These are phyloP conservation scores for Rubus idaeus DNA, from an alignment of 306 rosid species.

Conservation along the genomic window DNA sequence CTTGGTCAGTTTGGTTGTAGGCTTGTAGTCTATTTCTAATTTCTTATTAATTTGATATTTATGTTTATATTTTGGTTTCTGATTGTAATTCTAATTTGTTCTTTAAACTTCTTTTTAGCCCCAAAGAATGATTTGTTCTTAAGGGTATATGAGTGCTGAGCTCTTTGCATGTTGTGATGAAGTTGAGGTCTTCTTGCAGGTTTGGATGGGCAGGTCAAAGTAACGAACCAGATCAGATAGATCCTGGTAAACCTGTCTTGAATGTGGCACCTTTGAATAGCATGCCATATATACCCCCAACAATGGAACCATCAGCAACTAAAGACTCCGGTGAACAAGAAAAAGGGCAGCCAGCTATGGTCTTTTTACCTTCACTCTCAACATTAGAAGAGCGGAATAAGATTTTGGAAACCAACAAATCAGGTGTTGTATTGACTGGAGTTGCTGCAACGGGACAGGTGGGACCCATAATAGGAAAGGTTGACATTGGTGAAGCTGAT, in stretches of 20 bases:
- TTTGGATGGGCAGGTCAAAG: constrained; percentile 16
- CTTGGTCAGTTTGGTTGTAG: background rate
- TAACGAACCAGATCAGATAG: constrained; percentile 23
- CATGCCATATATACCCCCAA: constrained; percentile 46
- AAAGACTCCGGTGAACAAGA: constrained; percentile 35
- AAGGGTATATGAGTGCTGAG: background rate
- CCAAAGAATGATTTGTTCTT: background rate
- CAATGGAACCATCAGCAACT: constrained; percentile 29
- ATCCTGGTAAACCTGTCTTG: constrained; percentile 33
- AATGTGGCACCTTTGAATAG: constrained; percentile 46
- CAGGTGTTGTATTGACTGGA: constrained; percentile 65
- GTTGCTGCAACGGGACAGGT: constrained; percentile 61
- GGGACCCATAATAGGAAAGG: constrained; percentile 65
- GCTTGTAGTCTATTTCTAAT: background rate
- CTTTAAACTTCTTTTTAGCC: background rate
- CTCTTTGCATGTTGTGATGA: constrained; percentile 8
- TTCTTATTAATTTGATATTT: background rate
- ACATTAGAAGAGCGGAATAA: constrained; percentile 52
- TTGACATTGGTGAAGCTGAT: constrained; percentile 79
- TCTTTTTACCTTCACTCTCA: constrained; percentile 56
- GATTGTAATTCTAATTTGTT: background rate
- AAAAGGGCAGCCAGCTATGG: constrained; percentile 47
- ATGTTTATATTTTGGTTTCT: background rate
- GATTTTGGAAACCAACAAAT: constrained; percentile 53
- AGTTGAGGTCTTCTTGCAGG: constrained; percentile 19